Evolutionary conservation across 306 rosid species (phyloP).

Genomic region (Neltuma alba): DNA sequence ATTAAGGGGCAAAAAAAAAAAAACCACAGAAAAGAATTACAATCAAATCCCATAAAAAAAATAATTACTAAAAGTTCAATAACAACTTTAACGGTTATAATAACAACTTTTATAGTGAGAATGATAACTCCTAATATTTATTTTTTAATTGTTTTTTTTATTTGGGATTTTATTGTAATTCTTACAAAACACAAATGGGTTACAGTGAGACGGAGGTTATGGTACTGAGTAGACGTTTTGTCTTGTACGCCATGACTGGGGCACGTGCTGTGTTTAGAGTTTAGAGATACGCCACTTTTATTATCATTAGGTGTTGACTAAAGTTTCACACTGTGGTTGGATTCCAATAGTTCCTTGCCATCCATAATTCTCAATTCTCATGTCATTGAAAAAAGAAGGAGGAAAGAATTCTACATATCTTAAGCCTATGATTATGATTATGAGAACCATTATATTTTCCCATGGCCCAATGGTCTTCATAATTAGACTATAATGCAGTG

Average conservation of each 20-base stretch:
- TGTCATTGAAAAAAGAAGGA: too few relatives aligned
- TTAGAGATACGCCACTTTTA: background rate
- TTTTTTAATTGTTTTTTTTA: too few relatives aligned
- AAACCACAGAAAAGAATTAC: too few relatives aligned
- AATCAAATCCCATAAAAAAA: too few relatives aligned
- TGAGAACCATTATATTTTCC: background rate
- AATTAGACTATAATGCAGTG: background rate
- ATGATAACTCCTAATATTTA: too few relatives aligned
- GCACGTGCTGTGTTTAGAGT: slow-evolving; percentile 16
- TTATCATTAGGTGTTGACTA: slow-evolving; percentile 13
- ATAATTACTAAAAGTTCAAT: too few relatives aligned
- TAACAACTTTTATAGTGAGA: too few relatives aligned
- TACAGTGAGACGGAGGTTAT: slow-evolving; percentile 35
- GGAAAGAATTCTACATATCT: too few relatives aligned
- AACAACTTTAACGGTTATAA: too few relatives aligned
- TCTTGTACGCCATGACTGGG: background rate
- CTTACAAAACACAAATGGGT: slow-evolving; percentile 27
- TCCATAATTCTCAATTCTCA: slow-evolving; percentile 38
- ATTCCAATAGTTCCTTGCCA: slow-evolving; percentile 31
- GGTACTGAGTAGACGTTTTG: background rate
- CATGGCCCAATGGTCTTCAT: background rate
- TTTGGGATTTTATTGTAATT: too few relatives aligned
- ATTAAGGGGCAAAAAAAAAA: background rate
- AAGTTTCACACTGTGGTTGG: slow-evolving; percentile 23
- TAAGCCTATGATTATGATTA: background rate